Evolutionary conservation across 202 grass and related monocot species (phyloP).

Genomic region (Zoysia matrella): DNA sequence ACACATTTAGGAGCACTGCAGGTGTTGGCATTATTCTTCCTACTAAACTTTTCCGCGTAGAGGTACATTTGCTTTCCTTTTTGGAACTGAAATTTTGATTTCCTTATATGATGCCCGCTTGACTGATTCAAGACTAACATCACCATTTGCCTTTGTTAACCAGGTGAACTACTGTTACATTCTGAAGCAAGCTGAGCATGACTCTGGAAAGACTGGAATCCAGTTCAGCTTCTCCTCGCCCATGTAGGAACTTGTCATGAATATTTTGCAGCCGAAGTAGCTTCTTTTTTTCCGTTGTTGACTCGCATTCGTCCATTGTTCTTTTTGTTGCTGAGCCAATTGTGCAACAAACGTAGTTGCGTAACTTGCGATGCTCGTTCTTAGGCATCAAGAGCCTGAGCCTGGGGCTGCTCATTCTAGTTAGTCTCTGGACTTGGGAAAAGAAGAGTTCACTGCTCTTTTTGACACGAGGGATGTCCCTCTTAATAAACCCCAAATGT

Average conservation of each 20-base stretch:
- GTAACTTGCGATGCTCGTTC: background rate
- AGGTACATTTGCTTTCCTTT: constrained; percentile 42
- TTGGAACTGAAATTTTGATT: too few species aligned
- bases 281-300: constrained; percentile 49
- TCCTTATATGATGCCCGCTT: too few species aligned
- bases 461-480: constrained; percentile 15
- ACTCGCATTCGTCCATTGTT: background rate
- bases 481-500: background rate
- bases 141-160: background rate
- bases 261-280: constrained; percentile 82
- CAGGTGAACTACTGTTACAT: constrained; percentile 40
- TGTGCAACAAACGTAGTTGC: constrained; percentile 12
- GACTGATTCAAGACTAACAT: too few species aligned
- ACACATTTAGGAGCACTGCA: constrained; percentile 73
- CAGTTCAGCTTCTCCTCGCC: too few species aligned
- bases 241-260: constrained; percentile 50
- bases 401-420: constrained; percentile 5
- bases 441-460: background rate
- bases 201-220: too few species aligned
- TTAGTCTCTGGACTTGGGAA: background rate
- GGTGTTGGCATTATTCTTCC: constrained; percentile 77
- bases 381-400: constrained; percentile 27
- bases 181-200: too few species aligned
- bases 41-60: constrained; percentile 59
- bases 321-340: constrained; percentile 31